Base-by-base conservation (phyloP, 208 protist genomes). In the Trypanosoma lewisi region DNA sequence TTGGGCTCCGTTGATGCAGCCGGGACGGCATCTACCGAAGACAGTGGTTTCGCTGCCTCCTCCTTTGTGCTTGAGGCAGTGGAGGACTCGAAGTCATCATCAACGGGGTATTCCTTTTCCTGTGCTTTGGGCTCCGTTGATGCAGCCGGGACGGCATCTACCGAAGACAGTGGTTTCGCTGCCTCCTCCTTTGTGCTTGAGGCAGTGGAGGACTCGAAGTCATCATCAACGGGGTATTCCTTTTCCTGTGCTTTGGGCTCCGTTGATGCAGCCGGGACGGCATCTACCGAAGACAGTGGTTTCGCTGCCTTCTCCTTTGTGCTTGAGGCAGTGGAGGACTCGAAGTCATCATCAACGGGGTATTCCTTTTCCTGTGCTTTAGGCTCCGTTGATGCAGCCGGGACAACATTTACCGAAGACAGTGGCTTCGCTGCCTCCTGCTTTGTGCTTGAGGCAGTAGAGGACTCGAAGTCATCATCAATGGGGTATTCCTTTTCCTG, bases 41-140 rank as follows among this genome's bases (percentile, higher is more conserved):
- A 31, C 25, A 70, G 44, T 4, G 51, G 44, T 36, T 65, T 53
- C 19, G 31, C 55, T 21, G 30, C 51, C 25, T 73, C 52, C n/a
- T 36, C 25, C 16, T 57, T 34, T 17, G 12, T 45, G 41, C 16
- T 4, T 9, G 41, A 45, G 19, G 11, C 30, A n/a, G n/a, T n/a
- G n/a, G n/a, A n/a, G n/a, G n/a, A n/a, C n/a, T n/a, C n/a, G n/a
- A n/a, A n/a, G n/a, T n/a, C n/a, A n/a, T n/a, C n/a, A n/a, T n/a
- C n/a, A n/a, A n/a, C n/a, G n/a, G n/a, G n/a, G n/a, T n/a, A n/a
- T n/a, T n/a, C n/a, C n/a, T 63, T 31, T 30, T 31, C 11, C 48
- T 60, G 34, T 25, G 64, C 41, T 17, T 63, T 44, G 23, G 45
- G 7, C 16, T 42, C 63, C 21, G 44, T 3, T 16, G n/a, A n/a